Conservation (phyloP, 129 eudicot species). For the Tanacetum coccineum region DNA sequence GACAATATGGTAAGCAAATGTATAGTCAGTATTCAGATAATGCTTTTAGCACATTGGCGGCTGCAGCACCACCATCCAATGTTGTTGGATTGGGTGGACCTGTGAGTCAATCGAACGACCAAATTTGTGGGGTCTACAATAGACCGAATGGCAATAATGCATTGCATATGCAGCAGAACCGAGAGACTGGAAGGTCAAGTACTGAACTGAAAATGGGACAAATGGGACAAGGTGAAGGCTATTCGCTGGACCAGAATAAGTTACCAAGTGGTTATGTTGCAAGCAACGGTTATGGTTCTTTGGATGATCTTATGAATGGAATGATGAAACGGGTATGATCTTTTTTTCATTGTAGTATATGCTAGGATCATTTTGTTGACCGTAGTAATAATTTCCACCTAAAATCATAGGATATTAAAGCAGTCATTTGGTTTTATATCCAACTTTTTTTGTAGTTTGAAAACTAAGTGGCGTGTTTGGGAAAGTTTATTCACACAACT, state of each 20-base stretch:
- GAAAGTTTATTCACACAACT: too few relatives aligned
- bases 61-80: slow-evolving; percentile 29
- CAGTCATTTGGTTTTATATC: too few relatives aligned
- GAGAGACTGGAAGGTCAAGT: slow-evolving; percentile 32
- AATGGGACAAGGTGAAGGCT: slow-evolving; percentile 48
- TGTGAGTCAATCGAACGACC: slow-evolving; percentile 37
- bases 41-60: slow-evolving; percentile 33
- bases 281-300: slow-evolving; percentile 52
- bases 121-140: slow-evolving; percentile 34
- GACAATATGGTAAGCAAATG: slow-evolving; percentile 39
- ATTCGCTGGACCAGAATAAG: slow-evolving; percentile 47
- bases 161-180: slow-evolving; percentile 28
- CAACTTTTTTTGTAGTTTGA: too few relatives aligned
- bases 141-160: slow-evolving; percentile 37
- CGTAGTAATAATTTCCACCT: too few relatives aligned
- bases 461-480: too few relatives aligned
- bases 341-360: background rate
- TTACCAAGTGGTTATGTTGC: slow-evolving; percentile 43
- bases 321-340: slow-evolving; percentile 79
- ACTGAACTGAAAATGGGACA: slow-evolving; percentile 46
- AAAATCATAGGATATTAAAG: too few relatives aligned
- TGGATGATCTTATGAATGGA: slow-evolving; percentile 81
- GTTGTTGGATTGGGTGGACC: slow-evolving; percentile 34
- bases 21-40: slow-evolving; percentile 39
- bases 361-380: background rate